phyloP scores from a whole-genome alignment of 2,329 filamentous ascomycete genomes.

The Verticillium albo-atrum region DNA sequence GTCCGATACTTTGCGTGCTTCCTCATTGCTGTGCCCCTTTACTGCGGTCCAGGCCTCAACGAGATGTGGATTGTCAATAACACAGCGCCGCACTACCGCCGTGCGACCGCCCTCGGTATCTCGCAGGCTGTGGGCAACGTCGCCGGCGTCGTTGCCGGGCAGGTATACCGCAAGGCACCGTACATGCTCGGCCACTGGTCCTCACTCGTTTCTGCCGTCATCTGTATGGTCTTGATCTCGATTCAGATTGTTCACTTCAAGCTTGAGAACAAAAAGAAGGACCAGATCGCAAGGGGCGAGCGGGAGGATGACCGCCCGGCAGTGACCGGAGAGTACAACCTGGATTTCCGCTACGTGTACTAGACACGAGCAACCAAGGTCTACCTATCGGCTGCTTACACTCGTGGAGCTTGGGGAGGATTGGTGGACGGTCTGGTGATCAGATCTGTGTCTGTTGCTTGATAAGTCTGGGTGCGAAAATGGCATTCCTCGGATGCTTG shows the following conservation, averaged over 20 bases:
- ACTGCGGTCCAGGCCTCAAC: slow-evolving; percentile 43
- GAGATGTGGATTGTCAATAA: slow-evolving; percentile 45
- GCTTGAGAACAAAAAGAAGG: slow-evolving; percentile 7
- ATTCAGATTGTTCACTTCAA: slow-evolving; percentile 6
- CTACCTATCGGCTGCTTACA: too few relatives aligned
- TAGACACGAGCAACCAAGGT: background rate
- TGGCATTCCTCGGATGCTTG: too few relatives aligned
- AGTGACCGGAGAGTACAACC: slow-evolving; percentile 6
- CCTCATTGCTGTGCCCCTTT: slow-evolving; percentile 40
- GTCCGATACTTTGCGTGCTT: slow-evolving; percentile 48
- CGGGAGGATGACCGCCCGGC: slow-evolving; percentile 6
- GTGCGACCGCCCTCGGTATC: slow-evolving; percentile 42
- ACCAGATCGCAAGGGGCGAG: slow-evolving; percentile 5
- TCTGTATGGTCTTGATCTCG: slow-evolving; percentile 8
- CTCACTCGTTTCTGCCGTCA: slow-evolving; percentile 7
- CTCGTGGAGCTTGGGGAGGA: too few relatives aligned
- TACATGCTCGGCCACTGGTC: slow-evolving; percentile 23
- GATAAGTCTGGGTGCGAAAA: too few relatives aligned
- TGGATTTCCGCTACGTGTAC: slow-evolving; percentile 11
- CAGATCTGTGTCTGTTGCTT: too few relatives aligned
- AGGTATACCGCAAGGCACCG: slow-evolving; percentile 17
- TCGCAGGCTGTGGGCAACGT: slow-evolving; percentile 44
- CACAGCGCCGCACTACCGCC: slow-evolving; percentile 35
- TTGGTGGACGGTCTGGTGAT: too few relatives aligned
- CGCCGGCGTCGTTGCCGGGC: slow-evolving; percentile 29